phyloP scores from a whole-genome alignment of 129 eudicot species.

The Flaveria brownii region DNA sequence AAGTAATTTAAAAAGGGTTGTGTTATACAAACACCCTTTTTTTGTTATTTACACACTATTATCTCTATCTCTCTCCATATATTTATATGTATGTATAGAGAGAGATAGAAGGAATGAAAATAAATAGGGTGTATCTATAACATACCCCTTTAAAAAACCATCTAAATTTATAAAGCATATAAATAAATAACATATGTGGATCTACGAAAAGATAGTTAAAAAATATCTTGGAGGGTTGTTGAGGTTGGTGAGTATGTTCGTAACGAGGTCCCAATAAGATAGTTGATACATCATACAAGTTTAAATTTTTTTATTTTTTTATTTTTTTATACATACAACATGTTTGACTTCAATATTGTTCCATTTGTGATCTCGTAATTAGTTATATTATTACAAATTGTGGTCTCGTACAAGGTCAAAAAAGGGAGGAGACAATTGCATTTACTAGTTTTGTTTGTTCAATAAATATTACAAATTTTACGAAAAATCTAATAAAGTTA shows the following conservation, averaged over 20 bases:
- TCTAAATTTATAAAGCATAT: too few relatives aligned
- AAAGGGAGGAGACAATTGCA: neutral
- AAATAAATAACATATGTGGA: too few relatives aligned
- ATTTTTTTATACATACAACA: neutral
- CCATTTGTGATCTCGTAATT: too few relatives aligned
- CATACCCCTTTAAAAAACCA: too few relatives aligned
- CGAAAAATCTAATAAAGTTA: neutral
- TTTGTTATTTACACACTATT: too few relatives aligned
- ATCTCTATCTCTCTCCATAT: too few relatives aligned
- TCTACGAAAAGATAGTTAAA: neutral
- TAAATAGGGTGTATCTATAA: too few relatives aligned
- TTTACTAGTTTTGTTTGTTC: neutral
- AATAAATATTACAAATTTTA: neutral
- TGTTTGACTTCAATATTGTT: constrained; percentile 5
- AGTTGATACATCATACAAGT: neutral
- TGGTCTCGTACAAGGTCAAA: neutral
- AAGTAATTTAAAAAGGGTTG: too few relatives aligned
- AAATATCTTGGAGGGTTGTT: neutral
- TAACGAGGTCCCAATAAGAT: constrained; percentile 7
- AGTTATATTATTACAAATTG: neutral
- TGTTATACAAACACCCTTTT: too few relatives aligned
- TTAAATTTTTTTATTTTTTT: neutral
- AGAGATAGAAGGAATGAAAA: too few relatives aligned
- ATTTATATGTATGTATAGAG: too few relatives aligned
- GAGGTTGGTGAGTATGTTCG: constrained; percentile 13